A percentile compares a stretch with the other conserved stretches of the same genome.
Conservation (phyloP, 495 filamentous ascomycete genomes). For the Xylaria sp. region DNA sequence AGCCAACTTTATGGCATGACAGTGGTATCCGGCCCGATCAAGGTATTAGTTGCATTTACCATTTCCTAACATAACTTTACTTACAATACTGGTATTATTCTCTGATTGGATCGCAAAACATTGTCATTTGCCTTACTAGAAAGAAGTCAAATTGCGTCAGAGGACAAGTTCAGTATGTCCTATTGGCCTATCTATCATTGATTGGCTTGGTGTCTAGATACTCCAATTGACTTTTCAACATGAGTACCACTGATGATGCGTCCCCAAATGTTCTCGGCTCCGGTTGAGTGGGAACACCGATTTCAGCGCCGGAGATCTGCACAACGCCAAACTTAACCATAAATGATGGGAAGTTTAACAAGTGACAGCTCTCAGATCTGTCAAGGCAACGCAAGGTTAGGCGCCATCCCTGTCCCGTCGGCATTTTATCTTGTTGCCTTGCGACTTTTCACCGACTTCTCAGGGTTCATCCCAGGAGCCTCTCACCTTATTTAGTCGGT, state of each 20-base stretch:
- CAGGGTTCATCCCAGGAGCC: not conserved
- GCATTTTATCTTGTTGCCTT: not conserved
- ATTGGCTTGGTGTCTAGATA: no score
- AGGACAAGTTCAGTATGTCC: not conserved
- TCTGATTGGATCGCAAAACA: not conserved
- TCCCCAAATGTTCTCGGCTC: not conserved
- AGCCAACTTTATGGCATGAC: not conserved
- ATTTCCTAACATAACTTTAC: not conserved
- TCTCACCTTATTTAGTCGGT: not conserved
- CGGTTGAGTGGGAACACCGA: not conserved
- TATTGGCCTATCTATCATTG: not conserved
- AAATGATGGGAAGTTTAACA: not conserved
- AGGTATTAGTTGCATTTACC: not conserved
- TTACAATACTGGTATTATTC: not conserved
- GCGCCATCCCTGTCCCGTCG: not conserved
- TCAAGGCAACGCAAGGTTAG: not conserved
- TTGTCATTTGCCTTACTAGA: not conserved
- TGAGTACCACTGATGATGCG: not conserved
- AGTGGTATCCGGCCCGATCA: not conserved
- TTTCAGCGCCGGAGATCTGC: not conserved
- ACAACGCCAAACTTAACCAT: not conserved
- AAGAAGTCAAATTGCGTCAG: not conserved
- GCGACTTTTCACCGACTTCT: not conserved
- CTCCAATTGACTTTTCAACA: not conserved
- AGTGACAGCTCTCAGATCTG: not conserved